phyloP scores from a whole-genome alignment of 805 yeast genomes.

The Candida cerambycidarum region DNA sequence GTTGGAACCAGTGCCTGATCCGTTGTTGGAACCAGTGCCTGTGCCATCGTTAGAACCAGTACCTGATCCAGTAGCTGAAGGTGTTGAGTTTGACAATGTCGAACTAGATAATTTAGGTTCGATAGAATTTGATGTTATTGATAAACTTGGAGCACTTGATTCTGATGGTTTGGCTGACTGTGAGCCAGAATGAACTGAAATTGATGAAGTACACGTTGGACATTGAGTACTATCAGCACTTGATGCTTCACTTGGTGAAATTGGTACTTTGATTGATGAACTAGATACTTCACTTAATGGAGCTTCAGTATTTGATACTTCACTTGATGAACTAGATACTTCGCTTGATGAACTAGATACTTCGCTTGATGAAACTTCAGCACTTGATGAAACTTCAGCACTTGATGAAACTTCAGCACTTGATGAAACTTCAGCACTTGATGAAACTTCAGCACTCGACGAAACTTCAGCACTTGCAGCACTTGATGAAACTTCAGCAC shows the following conservation, averaged over 20 bases:
- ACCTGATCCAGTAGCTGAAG: constrained; percentile 1
- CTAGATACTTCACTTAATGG: neutral
- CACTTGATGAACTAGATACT: neutral
- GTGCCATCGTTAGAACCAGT: neutral
- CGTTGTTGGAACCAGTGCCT: neutral
- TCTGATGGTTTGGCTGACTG: too few species aligned
- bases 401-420: neutral
- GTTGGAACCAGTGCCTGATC: neutral
- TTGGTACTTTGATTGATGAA: neutral
- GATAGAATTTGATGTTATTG: too few species aligned
- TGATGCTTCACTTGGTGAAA: too few species aligned
- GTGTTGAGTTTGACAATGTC: too few species aligned
- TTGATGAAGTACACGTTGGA: too few species aligned
- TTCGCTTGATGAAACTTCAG: neutral
- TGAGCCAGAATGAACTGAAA: too few species aligned
- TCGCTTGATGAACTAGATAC: neutral
- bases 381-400: neutral
- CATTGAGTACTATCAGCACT: too few species aligned
- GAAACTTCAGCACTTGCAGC: neutral
- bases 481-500: neutral
- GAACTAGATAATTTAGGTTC: too few species aligned
- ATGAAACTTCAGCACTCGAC: neutral
- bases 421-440: neutral
- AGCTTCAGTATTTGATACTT: neutral
- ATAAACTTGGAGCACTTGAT: neutral